These are phyloP conservation scores for Somion occarium DNA, from an alignment of 1,284 basidiomycete genomes.

Conservation along the genomic window DNA sequence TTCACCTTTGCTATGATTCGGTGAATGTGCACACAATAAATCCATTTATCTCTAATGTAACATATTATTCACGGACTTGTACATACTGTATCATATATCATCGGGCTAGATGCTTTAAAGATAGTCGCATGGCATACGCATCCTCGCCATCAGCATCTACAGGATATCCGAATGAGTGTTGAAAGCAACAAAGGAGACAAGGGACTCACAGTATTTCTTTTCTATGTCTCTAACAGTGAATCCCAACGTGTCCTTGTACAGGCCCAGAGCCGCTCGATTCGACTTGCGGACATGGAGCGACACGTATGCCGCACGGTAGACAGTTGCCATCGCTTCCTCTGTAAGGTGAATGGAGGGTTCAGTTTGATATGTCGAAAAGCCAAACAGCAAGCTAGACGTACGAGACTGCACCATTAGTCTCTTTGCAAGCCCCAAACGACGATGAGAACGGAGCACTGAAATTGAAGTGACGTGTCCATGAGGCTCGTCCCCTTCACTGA, in stretches of 20 bases:
- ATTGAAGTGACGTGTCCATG: constrained; percentile 93
- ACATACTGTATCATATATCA: no score
- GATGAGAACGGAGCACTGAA: constrained; percentile 81
- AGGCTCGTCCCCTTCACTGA: constrained; percentile 49
- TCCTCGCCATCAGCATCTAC: constrained; percentile 91
- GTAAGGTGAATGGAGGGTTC: constrained; percentile 2
- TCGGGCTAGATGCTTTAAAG: constrained; percentile 43
- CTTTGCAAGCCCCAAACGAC: constrained; percentile 82
- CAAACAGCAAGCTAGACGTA: constrained; percentile 39
- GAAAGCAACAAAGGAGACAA: constrained; percentile 2
- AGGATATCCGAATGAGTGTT: background rate
- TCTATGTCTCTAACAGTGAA: constrained; percentile 77
- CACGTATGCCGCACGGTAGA: constrained; percentile 74
- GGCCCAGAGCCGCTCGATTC: constrained; percentile 77
- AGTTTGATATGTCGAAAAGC: constrained; percentile 4
- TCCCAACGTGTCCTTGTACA: constrained; percentile 83
- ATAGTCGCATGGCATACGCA: constrained; percentile 83
- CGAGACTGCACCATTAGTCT: constrained; percentile 86
- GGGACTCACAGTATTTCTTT: constrained; percentile 74
- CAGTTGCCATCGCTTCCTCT: constrained; percentile 87
- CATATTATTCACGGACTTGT: no score
- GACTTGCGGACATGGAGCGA: constrained; percentile 86
- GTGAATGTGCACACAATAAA: no score
- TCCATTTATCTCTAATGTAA: no score
- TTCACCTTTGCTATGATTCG: no score